Evolutionary conservation across 1,139 yeast genomes (phyloP).

Genomic region (Maudiozyma humilis): DNA sequence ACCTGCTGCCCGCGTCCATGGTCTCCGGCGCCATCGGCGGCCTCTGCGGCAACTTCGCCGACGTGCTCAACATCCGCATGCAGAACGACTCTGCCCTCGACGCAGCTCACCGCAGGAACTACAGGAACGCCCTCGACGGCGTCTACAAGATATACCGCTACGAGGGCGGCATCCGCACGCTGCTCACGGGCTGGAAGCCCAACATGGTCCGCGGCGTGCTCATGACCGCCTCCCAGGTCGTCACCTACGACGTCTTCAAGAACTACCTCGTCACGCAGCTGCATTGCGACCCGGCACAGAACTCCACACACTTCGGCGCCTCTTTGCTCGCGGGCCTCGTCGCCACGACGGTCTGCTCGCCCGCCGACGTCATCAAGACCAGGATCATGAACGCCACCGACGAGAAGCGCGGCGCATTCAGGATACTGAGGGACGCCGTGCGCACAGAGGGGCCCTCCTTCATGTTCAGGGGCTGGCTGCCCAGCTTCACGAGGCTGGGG

Average conservation of each 20-base stretch:
- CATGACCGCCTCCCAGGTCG: constrained; percentile 90
- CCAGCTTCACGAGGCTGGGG: constrained; percentile 77
- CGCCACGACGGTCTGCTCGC: constrained; percentile 86
- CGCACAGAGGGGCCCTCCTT: constrained; percentile 65
- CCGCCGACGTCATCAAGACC: constrained; percentile 86
- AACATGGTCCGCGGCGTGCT: constrained; percentile 73
- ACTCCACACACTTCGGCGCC: constrained; percentile 68
- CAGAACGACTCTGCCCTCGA: constrained; percentile 78
- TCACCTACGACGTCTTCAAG: constrained; percentile 76
- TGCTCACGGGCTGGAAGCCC: constrained; percentile 70
- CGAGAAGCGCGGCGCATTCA: constrained; percentile 39
- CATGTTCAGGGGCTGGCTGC: constrained; percentile 87
- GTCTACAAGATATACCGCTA: constrained; percentile 48
- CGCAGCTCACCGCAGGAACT: constrained; percentile 57
- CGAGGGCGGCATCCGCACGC: constrained; percentile 48
- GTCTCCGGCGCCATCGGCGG: constrained; percentile 79
- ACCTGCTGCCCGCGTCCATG: constrained; percentile 70
- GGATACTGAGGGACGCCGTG: constrained; percentile 49
- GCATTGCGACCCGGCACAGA: constrained; percentile 50
- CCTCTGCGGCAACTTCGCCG: constrained; percentile 79
- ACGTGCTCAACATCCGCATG: constrained; percentile 83
- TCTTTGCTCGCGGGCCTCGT: constrained; percentile 74
- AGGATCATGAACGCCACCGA: constrained; percentile 73
- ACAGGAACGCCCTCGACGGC: constrained; percentile 74
- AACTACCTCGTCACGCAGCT: constrained; percentile 44